Conservation (phyloP, 257 asterid species). For the Eucommia ulmoides region DNA sequence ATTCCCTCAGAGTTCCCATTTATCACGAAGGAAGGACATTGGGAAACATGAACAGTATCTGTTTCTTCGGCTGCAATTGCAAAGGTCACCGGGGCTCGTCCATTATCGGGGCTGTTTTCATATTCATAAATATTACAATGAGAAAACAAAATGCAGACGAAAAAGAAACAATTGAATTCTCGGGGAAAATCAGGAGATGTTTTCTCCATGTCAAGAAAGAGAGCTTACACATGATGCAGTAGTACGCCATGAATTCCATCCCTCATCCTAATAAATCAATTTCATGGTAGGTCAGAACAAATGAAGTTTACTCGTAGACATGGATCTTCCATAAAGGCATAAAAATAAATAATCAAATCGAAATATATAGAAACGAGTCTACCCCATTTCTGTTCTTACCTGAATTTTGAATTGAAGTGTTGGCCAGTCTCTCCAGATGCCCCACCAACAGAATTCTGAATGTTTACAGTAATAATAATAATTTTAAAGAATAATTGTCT, state of each 20-base stretch:
- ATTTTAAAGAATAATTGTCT: too few relatives aligned
- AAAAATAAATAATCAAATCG: too few relatives aligned
- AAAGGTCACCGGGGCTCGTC: slow-evolving; percentile 65
- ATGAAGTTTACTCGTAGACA: background rate
- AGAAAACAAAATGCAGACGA: background rate
- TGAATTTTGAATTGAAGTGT: slow-evolving; percentile 68
- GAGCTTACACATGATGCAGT: slow-evolving; percentile 85
- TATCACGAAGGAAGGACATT: slow-evolving; percentile 76
- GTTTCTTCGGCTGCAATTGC: slow-evolving; percentile 85
- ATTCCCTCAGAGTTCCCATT: slow-evolving; percentile 63
- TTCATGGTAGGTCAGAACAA: slow-evolving; percentile 11
- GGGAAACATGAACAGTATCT: slow-evolving; percentile 52
- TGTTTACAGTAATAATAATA: slow-evolving; percentile 15
- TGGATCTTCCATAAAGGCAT: too few relatives aligned
- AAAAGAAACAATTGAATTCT: too few relatives aligned
- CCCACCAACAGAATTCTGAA: slow-evolving; percentile 93
- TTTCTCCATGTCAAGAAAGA: slow-evolving; percentile 6
- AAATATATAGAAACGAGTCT: slow-evolving; percentile 3
- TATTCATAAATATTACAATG: background rate
- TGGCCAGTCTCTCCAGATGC: slow-evolving; percentile 77
- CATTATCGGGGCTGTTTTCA: slow-evolving; percentile 55
- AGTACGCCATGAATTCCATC: slow-evolving; percentile 65
- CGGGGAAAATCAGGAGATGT: too few relatives aligned
- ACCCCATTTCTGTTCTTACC: slow-evolving; percentile 25
- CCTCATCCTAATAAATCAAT: slow-evolving; percentile 36